Percentiles rank a stretch among this genome's conserved stretches.
Evolutionary conservation across 805 yeast species (phyloP).

Genomic region (Wickerhamiella spandovensis): DNA sequence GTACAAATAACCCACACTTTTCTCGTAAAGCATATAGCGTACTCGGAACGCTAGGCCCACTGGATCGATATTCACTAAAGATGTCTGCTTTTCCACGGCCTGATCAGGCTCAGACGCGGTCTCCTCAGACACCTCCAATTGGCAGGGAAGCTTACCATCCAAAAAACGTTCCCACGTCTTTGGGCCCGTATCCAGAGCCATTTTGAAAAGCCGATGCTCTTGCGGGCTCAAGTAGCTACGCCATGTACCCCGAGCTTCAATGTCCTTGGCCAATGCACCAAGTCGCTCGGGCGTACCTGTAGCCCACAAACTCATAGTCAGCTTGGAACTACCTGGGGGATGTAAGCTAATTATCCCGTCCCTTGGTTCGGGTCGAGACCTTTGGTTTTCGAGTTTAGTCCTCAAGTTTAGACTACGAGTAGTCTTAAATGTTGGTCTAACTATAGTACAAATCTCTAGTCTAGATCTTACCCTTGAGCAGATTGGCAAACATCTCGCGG

Average conservation of each 20-base stretch:
- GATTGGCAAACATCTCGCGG: conserved; percentile 58
- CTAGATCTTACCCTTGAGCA: conserved; percentile 57
- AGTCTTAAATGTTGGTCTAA: too few relatives aligned
- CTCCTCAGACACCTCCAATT: conserved; percentile 11
- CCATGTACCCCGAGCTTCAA: conserved; percentile 13
- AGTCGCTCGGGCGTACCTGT: conserved; percentile 8
- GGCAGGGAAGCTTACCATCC: conserved; percentile 20
- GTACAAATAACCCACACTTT: conserved; percentile 5
- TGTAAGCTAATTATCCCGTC: too few relatives aligned
- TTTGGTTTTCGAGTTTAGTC: too few relatives aligned
- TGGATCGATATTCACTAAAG: conserved; percentile 20
- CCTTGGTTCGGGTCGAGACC: too few relatives aligned
- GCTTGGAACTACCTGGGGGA: not conserved
- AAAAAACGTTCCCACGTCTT: conserved; percentile 25
- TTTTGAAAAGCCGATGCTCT: conserved; percentile 26
- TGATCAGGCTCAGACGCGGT: conserved; percentile 5
- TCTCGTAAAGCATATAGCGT: conserved; percentile 30
- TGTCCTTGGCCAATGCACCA: conserved; percentile 10
- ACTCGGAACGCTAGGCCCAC: conserved; percentile 26
- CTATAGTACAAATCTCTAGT: too few relatives aligned
- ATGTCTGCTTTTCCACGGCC: not conserved
- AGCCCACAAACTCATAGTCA: conserved; percentile 3
- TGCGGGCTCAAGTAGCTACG: conserved; percentile 24
- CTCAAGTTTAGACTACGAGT: too few relatives aligned
- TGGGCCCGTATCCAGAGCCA: conserved; percentile 22